Evolutionary conservation across 2,329 filamentous ascomycete species (phyloP).

Genomic region (Clarireedia monteithiana): DNA sequence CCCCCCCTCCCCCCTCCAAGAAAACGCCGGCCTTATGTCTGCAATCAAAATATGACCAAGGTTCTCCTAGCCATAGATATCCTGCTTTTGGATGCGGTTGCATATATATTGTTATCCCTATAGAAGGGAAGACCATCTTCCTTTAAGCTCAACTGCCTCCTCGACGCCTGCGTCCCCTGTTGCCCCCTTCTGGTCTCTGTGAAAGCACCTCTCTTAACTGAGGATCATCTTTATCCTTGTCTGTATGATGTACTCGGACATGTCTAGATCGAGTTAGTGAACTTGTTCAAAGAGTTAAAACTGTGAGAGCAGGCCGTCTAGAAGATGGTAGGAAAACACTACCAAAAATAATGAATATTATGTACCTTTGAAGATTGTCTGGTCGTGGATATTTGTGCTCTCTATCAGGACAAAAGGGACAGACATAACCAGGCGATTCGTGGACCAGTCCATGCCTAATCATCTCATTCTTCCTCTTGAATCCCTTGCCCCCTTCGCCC

Average conservation of each 20-base stretch:
- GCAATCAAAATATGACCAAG: neutral
- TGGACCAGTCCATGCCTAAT: conserved; percentile 79
- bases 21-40: neutral
- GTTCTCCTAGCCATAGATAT: neutral
- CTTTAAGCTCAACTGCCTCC: conserved; percentile 10
- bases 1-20: neutral
- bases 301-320: neutral
- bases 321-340: no score
- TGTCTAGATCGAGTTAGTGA: conserved; percentile 49
- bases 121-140: neutral
- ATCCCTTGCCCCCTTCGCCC: conserved; percentile 57
- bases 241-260: conserved; percentile 83
- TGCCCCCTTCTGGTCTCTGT: conserved; percentile 77
- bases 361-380: conserved; percentile 88
- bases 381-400: conserved; percentile 93
- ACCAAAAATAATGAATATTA: neutral
- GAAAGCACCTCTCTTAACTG: conserved; percentile 74
- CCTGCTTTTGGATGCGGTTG: neutral
- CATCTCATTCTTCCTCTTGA: conserved; percentile 69
- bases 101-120: neutral
- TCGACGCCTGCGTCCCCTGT: conserved; percentile 66
- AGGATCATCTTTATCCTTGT: conserved; percentile 84
- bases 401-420: conserved; percentile 88
- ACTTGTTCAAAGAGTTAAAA: neutral
- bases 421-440: conserved; percentile 88